phyloP scores from a whole-genome alignment of 208 protist species.

The Leishmania martiniquensis region DNA sequence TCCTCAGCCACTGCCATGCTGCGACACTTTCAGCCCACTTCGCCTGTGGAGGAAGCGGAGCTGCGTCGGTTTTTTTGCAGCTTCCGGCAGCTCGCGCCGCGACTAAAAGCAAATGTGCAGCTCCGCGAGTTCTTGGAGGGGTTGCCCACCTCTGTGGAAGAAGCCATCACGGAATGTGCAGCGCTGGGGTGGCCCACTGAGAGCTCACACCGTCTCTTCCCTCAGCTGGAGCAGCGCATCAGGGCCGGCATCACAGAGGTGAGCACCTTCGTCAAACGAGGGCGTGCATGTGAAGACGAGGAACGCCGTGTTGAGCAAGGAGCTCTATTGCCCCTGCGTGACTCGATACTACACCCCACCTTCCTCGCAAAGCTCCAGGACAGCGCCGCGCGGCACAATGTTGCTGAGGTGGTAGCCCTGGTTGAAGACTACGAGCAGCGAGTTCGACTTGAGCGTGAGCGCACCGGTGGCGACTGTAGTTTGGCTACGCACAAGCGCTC shows the following conservation, averaged over 20 bases:
- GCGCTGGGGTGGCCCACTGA: constrained; percentile 45
- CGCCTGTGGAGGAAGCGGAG: constrained; percentile 32
- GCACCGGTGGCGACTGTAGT: constrained; percentile 16
- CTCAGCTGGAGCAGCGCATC: constrained; percentile 60
- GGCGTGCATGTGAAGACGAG: not conserved
- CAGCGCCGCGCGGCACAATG: constrained; percentile 42
- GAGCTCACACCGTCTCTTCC: constrained; percentile 65
- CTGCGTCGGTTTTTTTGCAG: constrained; percentile 41
- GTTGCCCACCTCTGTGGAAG: constrained; percentile 26
- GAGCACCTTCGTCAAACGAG: not conserved
- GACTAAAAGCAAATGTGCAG: constrained; percentile 31
- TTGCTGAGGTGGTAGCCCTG: constrained; percentile 43
- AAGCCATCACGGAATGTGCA: not conserved
- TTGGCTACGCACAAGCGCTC: constrained; percentile 5
- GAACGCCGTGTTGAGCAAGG: not conserved
- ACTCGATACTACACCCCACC: constrained; percentile 72
- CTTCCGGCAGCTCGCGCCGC: constrained; percentile 42
- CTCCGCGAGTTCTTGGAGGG: constrained; percentile 53
- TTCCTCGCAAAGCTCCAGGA: constrained; percentile 55
- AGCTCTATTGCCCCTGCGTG: constrained; percentile 42
- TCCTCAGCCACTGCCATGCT: not conserved
- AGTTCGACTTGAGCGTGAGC: constrained; percentile 47
- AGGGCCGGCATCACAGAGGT: not conserved
- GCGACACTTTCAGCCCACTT: not conserved
- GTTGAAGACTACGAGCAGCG: constrained; percentile 61